Conservation (phyloP, 2,329 filamentous ascomycete genomes). For the Trichoderma asperellum region DNA sequence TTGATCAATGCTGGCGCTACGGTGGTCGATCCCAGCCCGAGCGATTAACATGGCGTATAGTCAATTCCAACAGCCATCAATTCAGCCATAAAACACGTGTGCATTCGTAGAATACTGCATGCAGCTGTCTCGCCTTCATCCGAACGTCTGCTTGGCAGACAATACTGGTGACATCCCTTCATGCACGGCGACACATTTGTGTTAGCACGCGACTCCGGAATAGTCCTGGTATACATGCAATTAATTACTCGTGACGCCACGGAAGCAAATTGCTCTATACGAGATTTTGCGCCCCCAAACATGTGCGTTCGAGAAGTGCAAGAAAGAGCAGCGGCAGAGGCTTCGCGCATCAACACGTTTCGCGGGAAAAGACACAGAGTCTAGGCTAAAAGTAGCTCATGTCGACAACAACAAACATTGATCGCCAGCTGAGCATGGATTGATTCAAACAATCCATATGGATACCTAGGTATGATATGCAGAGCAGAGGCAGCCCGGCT, state of each 20-base stretch:
- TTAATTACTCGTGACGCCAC: not conserved
- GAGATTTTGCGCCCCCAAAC: not conserved
- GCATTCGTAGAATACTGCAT: not conserved
- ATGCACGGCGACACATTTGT: not conserved
- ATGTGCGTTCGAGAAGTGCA: not conserved
- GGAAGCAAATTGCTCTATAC: not conserved
- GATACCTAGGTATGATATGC: not conserved
- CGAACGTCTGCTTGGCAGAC: not conserved
- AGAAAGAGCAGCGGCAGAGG: not conserved
- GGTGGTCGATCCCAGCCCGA: not conserved
- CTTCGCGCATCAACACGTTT: not conserved
- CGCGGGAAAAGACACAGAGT: not conserved
- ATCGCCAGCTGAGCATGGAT: not conserved
- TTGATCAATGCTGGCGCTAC: not conserved
- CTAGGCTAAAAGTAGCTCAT: not conserved
- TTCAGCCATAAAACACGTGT: not conserved
- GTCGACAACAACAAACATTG: constrained; percentile 9
- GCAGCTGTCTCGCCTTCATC: not conserved
- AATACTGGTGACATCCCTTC: not conserved
- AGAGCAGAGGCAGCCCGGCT: no score
- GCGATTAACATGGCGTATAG: not conserved
- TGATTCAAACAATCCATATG: not conserved
- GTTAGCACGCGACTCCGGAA: not conserved
- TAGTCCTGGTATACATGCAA: not conserved
- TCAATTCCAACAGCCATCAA: not conserved